Percentiles rank a stretch among this genome's conserved stretches.
Conservation (phyloP, 2,329 filamentous ascomycete species). For the Chrysoporthe puriensis region DNA sequence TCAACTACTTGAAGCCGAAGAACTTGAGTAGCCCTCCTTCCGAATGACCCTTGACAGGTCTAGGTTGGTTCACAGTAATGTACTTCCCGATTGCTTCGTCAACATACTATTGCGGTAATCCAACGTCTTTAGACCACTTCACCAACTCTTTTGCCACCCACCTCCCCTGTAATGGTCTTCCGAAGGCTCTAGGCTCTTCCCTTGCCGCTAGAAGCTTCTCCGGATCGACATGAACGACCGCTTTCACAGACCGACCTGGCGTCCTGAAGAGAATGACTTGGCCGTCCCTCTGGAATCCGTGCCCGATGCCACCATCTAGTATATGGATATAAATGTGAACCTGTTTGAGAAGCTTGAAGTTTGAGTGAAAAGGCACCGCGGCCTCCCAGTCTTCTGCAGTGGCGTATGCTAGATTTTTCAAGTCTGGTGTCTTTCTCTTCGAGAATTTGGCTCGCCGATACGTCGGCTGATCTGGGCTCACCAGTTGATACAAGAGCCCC, state of each 20-base stretch:
- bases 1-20: neutral
- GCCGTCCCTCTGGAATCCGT: constrained; percentile 5
- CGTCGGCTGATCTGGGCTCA: neutral
- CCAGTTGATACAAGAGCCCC: neutral
- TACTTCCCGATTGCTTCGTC: neutral
- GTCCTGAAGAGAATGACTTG: neutral
- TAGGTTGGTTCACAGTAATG: neutral
- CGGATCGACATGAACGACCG: constrained; percentile 12
- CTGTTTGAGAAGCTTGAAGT: constrained; percentile 10
- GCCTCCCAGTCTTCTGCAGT: constrained; percentile 4
- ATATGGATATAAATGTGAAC: constrained; percentile 5
- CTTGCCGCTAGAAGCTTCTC: neutral
- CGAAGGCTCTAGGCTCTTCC: neutral
- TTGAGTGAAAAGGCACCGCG: constrained; percentile 1
- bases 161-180: neutral
- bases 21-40: neutral
- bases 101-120: constrained; percentile 4
- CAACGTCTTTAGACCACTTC: constrained; percentile 7
- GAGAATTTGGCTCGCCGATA: neutral
- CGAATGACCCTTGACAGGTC: neutral
- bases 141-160: constrained; percentile 8
- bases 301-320: neutral
- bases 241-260: neutral
- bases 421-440: neutral
- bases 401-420: neutral